Base-by-base conservation (phyloP, 129 eudicot species). In the Logfia minima region DNA sequence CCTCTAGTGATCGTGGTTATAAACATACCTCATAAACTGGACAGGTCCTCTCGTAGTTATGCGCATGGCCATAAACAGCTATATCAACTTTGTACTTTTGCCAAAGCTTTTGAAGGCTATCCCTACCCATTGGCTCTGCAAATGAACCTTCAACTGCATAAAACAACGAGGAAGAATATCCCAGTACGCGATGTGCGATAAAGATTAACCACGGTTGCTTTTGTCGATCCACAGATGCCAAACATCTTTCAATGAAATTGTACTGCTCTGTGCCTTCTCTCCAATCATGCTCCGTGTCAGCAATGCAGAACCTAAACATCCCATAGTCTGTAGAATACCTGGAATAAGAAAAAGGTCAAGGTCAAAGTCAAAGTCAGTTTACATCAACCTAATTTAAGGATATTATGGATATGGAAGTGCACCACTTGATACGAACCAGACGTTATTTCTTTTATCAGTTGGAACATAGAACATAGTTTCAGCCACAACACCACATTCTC, bases 171-270 rank as follows among this genome's bases (percentile, higher is more conserved):
- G 94, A 88, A 43, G 94, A 91, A 72, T 91, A 91, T 18, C 97
- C 97, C 26, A 91, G 71, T 11, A 88, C 92, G 0, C 90, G 88
- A 80, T 87, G 97, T 3, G 94, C 92, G 7, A 83, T 79, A 52
- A 91, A 88, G 23, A 91, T 87, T 26, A 91, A 76, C 97, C 97
- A 91, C 8, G 94, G 97, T 52, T 91, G 94, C 61, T 86, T 91
- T 74, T 85, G 88, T 70, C 97, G 53, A 65, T 91, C 91, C 39
- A 66, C 90, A 1, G 97, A 81, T 48, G 94, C 88, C 3, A 88
- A 81, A 82, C 97, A 91, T 52, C 77, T 84, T 75, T 88, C 90
- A 24, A 91, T 88, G 72, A 91, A 91, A 21, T 81, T 81, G 64
- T 88, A 91, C 66, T 91, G 97, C 72, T 88, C 97, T 5, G 84